phyloP scores from a whole-genome alignment of 2,329 filamentous ascomycete species.

The Chaetomium strumarium region DNA sequence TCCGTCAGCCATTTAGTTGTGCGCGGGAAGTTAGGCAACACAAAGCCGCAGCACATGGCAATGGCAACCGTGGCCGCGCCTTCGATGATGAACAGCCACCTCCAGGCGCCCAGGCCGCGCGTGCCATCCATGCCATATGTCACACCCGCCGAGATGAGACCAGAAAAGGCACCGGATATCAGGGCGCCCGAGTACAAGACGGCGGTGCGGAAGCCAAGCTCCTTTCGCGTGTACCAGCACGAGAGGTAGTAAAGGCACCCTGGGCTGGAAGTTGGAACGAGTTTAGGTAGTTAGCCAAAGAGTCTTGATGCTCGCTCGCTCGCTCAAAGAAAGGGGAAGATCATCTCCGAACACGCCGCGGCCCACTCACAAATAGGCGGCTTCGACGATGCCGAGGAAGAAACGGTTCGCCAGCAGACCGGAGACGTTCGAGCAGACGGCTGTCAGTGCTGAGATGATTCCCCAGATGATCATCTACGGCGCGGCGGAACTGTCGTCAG shows the following conservation, averaged over 20 bases:
- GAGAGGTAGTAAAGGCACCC: conserved; percentile 50
- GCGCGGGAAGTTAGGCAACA: conserved; percentile 45
- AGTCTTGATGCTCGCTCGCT: too few species aligned
- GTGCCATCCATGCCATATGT: conserved; percentile 51
- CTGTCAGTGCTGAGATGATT: conserved; percentile 39
- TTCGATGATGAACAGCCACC: conserved; percentile 65
- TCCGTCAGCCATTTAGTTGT: conserved; percentile 45
- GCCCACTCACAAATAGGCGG: conserved; percentile 28
- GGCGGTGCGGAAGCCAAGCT: conserved; percentile 54
- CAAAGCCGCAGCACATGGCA: conserved; percentile 46
- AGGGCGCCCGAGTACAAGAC: conserved; percentile 54
- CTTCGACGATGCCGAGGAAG: conserved; percentile 40
- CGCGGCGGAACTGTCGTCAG: too few species aligned
- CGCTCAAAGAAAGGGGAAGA: too few species aligned
- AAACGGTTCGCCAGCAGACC: conserved; percentile 38
- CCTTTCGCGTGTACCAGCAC: conserved; percentile 61
- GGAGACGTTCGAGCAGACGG: conserved; percentile 31
- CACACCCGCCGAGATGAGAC: conserved; percentile 54
- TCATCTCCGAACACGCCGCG: background rate
- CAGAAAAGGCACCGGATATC: conserved; percentile 61
- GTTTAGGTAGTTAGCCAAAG: too few species aligned
- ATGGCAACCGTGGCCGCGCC: conserved; percentile 54
- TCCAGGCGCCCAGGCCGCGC: conserved; percentile 52
- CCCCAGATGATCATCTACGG: conserved; percentile 44
- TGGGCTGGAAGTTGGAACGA: too few species aligned